Conservation (phyloP, 31 red algal genomes). For the Endocladia muricata region DNA sequence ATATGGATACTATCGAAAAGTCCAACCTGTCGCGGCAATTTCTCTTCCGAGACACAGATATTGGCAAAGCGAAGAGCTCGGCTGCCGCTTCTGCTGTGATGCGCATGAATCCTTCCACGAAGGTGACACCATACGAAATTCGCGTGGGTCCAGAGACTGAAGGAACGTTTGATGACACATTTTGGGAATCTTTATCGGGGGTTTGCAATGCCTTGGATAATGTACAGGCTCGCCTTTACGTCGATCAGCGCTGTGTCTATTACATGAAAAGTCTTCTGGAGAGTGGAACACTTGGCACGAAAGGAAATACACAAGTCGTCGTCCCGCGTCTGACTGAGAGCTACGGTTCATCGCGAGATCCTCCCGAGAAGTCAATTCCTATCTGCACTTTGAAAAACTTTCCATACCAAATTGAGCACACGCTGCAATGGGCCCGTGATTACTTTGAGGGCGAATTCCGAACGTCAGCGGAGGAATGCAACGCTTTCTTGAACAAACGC, state of each 20-base stretch:
- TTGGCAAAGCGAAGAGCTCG: constrained; percentile 84
- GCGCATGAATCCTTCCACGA: constrained; percentile 75
- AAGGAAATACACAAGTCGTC: constrained; percentile 97
- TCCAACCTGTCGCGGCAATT: constrained; percentile 97
- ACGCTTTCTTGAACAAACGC: constrained; percentile 62
- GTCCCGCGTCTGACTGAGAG: constrained; percentile 89
- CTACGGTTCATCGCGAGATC: constrained; percentile 93
- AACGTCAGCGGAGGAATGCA: constrained; percentile 75
- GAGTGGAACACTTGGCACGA: constrained; percentile 95
- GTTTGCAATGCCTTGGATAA: constrained; percentile 99
- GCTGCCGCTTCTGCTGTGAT: constrained; percentile 77
- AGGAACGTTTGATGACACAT: constrained; percentile 84
- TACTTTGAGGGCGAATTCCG: constrained; percentile 94
- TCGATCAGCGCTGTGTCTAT: constrained; percentile 97
- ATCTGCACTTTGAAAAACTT: constrained; percentile 99
- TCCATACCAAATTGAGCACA: constrained; percentile 99
- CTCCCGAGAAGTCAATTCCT: constrained; percentile 97
- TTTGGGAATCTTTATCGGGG: constrained; percentile 90
- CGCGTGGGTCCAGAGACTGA: constrained; percentile 96
- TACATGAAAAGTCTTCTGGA: constrained; percentile 94
- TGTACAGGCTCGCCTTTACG: constrained; percentile 94
- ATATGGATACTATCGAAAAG: constrained; percentile 99
- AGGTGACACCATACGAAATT: constrained; percentile 67
- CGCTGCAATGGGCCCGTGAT: constrained; percentile 98
- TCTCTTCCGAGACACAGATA: constrained; percentile 93